Evolutionary conservation across 163 green algal species (phyloP).

Genomic region (Chlorella variabilis): DNA sequence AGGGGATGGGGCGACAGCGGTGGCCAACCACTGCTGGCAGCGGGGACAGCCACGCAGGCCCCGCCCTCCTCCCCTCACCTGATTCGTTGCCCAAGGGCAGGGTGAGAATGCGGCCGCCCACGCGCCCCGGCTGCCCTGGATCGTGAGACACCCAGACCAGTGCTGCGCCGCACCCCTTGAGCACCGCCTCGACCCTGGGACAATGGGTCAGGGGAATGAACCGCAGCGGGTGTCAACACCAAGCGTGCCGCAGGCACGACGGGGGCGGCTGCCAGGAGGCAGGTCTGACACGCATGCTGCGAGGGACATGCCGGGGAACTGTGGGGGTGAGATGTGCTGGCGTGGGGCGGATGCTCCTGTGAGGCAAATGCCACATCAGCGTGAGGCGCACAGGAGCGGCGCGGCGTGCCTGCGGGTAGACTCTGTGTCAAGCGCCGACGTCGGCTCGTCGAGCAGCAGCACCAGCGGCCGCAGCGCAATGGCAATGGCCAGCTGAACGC

Average conservation of each 20-base stretch:
- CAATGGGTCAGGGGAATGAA: background rate
- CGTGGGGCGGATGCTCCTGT: no score
- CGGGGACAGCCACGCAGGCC: no score
- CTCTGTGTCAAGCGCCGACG: conserved; percentile 74
- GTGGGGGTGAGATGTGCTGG: no score
- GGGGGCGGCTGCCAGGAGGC: no score
- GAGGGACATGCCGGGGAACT: no score
- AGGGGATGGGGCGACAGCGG: no score
- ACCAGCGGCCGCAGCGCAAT: conserved; percentile 80
- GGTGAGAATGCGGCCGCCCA: conserved; percentile 52
- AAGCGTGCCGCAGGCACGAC: no score
- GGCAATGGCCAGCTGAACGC: conserved; percentile 75
- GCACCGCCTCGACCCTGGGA: conserved; percentile 31
- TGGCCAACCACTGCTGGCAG: no score
- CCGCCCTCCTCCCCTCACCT: background rate
- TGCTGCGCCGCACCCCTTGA: conserved; percentile 31
- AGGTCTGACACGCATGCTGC: no score
- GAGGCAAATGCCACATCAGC: no score
- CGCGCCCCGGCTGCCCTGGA: conserved; percentile 58
- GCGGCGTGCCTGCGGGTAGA: conserved; percentile 32
- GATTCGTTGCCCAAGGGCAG: conserved; percentile 47
- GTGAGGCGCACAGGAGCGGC: no score
- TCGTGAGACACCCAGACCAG: conserved; percentile 89
- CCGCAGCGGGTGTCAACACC: no score
- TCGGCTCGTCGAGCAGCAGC: conserved; percentile 92